These are phyloP conservation scores for Heterobasidion occidentale DNA, from an alignment of 1,284 basidiomycete genomes.

Conservation along the genomic window DNA sequence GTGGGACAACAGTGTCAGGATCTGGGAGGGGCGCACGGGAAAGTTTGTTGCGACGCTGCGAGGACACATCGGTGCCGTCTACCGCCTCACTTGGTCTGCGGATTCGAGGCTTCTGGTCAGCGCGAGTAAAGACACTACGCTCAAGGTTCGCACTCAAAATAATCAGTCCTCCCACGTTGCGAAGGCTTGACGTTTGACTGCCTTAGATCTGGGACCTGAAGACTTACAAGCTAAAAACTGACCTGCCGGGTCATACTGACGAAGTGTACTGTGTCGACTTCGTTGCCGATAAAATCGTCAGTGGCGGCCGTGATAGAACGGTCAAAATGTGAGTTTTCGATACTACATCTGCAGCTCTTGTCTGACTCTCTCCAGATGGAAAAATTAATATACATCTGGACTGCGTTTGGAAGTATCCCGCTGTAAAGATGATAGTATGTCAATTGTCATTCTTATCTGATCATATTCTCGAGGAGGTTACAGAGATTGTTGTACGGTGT, in stretches of 20 bases:
- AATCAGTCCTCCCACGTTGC: neutral
- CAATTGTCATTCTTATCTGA: too few species aligned
- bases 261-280: conserved; percentile 99
- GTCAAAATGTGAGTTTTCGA: conserved; percentile 60
- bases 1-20: conserved; percentile 87
- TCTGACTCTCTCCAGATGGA: neutral
- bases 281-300: conserved; percentile 95
- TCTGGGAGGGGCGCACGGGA: conserved; percentile 93
- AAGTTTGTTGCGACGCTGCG: conserved; percentile 89
- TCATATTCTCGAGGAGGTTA: too few species aligned
- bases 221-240: conserved; percentile 88
- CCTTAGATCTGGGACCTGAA: conserved; percentile 88
- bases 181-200: neutral
- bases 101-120: conserved; percentile 90
- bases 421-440: too few species aligned
- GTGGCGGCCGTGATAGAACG: conserved; percentile 75
- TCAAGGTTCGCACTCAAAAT: conserved; percentile 59
- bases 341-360: neutral
- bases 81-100: conserved; percentile 91
- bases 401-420: neutral
- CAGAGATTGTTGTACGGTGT: too few species aligned
- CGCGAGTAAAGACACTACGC: conserved; percentile 91
- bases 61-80: conserved; percentile 93
- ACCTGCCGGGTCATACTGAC: conserved; percentile 93
- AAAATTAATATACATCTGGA: neutral